phyloP scores from a whole-genome alignment of 768 basidiomycete species.

The Amanita pseudoporphyria region DNA sequence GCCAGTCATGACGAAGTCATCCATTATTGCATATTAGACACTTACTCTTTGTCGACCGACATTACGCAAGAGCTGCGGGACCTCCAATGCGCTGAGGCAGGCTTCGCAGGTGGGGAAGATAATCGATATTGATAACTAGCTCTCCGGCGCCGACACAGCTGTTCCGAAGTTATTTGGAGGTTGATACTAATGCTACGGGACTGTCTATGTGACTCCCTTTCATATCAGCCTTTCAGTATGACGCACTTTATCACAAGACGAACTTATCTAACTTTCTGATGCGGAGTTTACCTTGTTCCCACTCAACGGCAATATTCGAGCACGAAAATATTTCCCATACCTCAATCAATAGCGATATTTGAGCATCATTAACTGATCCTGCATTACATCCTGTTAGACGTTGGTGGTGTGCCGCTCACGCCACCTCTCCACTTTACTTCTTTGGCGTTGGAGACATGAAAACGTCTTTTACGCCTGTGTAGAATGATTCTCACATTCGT shows the following conservation, averaged over 20 bases:
- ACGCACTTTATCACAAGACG: background rate
- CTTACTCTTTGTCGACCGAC: no score
- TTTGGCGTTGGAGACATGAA: background rate
- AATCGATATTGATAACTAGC: background rate
- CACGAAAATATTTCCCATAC: background rate
- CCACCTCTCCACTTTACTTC: background rate
- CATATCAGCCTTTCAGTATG: background rate
- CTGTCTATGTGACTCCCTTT: background rate
- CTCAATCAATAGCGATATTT: background rate
- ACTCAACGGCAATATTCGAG: slow-evolving; percentile 4
- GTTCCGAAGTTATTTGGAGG: background rate
- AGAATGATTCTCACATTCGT: background rate
- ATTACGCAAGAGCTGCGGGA: background rate
- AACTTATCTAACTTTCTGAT: no score
- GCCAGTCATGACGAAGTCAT: no score
- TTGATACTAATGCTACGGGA: background rate
- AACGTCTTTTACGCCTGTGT: background rate
- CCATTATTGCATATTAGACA: no score
- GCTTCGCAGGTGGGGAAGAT: background rate
- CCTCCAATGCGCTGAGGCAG: background rate
- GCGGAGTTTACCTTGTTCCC: background rate
- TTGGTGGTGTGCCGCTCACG: background rate
- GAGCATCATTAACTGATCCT: no score
- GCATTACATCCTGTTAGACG: no score
- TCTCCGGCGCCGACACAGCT: background rate